Conservation (phyloP, 176 grass and related monocot species). For the Themeda triandra region DNA sequence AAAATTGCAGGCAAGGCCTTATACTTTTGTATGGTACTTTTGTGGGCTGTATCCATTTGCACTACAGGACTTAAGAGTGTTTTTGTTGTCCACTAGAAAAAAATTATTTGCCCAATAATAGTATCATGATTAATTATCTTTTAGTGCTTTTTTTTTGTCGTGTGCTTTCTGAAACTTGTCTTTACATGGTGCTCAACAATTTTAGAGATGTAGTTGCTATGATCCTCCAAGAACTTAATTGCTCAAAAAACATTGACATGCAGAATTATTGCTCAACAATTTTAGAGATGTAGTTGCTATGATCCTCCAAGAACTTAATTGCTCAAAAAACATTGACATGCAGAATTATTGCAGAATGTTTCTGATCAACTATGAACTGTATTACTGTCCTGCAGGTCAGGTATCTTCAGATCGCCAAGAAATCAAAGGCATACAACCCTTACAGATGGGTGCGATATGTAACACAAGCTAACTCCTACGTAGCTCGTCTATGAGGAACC, state of each 20-base stretch:
- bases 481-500: conserved; percentile 70
- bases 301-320: conserved; percentile 14
- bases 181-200: not conserved
- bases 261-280: not conserved
- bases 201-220: not conserved
- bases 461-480: conserved; percentile 95
- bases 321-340: not conserved
- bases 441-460: conserved; percentile 98
- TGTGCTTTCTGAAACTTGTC: not conserved
- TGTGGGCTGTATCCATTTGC: not conserved
- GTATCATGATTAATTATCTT: not conserved
- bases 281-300: not conserved
- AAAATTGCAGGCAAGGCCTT: conserved; percentile 72
- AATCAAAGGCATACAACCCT: conserved; percentile 92
- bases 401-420: conserved; percentile 98
- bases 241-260: not conserved
- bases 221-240: conserved; percentile 14
- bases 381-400: conserved; percentile 59
- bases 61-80: not conserved
- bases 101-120: not conserved
- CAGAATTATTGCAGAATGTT: not conserved
- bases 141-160: not conserved
- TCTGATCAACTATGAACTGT: not conserved
- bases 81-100: not conserved
- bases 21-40: not conserved